These are phyloP conservation scores for Keqinozyma sinolaborantium DNA, from an alignment of 1,139 yeast species.

Conservation along the genomic window DNA sequence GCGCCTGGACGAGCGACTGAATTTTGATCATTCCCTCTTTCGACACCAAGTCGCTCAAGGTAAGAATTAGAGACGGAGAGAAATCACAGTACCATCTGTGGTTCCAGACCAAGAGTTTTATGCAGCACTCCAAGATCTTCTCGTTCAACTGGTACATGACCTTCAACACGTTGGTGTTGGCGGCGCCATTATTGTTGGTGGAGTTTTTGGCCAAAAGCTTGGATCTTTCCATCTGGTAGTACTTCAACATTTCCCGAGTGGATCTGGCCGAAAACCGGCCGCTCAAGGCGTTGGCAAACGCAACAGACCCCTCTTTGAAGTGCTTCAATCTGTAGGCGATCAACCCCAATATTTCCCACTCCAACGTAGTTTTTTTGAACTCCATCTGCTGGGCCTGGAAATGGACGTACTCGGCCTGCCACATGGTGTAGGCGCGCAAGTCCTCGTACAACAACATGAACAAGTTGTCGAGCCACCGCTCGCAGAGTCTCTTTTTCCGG, in stretches of 20 bases:
- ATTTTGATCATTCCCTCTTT: constrained; percentile 79
- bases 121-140: constrained; percentile 64
- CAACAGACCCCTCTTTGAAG: constrained; percentile 75
- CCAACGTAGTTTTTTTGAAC: constrained; percentile 76
- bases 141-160: constrained; percentile 50
- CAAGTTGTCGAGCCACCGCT: constrained; percentile 89
- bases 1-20: constrained; percentile 71
- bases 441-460: constrained; percentile 88
- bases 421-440: constrained; percentile 75
- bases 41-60: constrained; percentile 59
- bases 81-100: constrained; percentile 97
- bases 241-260: constrained; percentile 69
- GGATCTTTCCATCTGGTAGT: constrained; percentile 50
- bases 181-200: constrained; percentile 9
- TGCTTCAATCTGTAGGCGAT: constrained; percentile 79
- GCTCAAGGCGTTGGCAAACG: constrained; percentile 73
- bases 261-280: constrained; percentile 82
- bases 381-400: constrained; percentile 70
- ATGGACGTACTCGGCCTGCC: constrained; percentile 81
- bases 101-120: constrained; percentile 86
- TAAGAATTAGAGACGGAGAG: constrained; percentile 59
- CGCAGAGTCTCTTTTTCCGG: constrained; percentile 80
- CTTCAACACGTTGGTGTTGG: constrained; percentile 34
- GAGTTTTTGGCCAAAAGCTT: constrained; percentile 32
- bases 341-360: constrained; percentile 90